phyloP scores from a whole-genome alignment of 2,329 filamentous ascomycete genomes.

The Fusarium armeniacum region DNA sequence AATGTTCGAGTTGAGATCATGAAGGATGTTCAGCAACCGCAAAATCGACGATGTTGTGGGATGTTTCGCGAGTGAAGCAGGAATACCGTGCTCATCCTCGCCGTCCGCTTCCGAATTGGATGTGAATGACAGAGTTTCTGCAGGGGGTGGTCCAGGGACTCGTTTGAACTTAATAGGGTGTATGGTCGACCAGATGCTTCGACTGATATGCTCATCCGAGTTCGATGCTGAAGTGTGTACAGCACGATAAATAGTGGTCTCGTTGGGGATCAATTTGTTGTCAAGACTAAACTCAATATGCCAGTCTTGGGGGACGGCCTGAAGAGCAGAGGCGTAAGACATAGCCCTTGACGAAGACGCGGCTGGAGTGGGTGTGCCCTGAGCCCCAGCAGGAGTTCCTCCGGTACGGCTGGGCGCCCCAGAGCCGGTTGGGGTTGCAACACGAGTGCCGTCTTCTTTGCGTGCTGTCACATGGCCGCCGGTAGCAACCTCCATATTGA shows the following conservation, averaged over 20 bases:
- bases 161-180: conserved; percentile 94
- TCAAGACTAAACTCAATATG: conserved; percentile 96
- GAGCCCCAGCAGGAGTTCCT: conserved; percentile 57
- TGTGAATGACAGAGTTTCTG: conserved; percentile 75
- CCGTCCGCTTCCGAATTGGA: conserved; percentile 62
- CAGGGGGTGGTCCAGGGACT: conserved; percentile 84
- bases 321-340: conserved; percentile 88
- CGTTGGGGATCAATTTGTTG: conserved; percentile 84
- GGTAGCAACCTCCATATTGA: conserved; percentile 90
- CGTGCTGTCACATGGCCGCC: conserved; percentile 90
- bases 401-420: conserved; percentile 58
- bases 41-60: conserved; percentile 90
- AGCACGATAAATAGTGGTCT: conserved; percentile 95
- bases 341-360: conserved; percentile 75
- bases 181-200: conserved; percentile 89
- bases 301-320: conserved; percentile 89
- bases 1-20: conserved; percentile 92
- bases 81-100: conserved; percentile 72
- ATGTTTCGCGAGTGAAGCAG: conserved; percentile 84
- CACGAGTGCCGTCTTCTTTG: conserved; percentile 90
- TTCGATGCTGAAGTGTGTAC: conserved; percentile 75
- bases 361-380: conserved; percentile 63
- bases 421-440: conserved; percentile 82
- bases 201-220: conserved; percentile 74
- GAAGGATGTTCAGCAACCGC: conserved; percentile 87